Evolutionary conservation across 345 rosid species (phyloP).

Genomic region (Eucalyptus pumila): DNA sequence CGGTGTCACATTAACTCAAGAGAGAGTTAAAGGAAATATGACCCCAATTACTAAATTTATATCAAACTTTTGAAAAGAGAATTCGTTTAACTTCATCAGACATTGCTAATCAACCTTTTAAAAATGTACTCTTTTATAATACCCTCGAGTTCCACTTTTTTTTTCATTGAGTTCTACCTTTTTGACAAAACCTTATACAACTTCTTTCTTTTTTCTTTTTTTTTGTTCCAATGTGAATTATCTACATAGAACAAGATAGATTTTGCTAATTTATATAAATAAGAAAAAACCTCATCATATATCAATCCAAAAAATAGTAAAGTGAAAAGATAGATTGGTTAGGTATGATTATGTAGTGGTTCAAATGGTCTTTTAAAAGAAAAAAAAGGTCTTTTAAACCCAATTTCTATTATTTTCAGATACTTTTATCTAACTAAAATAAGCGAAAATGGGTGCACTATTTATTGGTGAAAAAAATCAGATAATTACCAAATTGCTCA

Average conservation of each 20-base stretch:
- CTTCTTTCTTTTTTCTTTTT: no score
- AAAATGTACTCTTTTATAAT: no score
- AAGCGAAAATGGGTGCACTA: neutral
- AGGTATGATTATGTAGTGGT: neutral
- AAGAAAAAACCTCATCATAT: neutral
- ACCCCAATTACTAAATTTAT: no score
- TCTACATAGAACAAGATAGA: neutral
- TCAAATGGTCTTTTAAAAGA: neutral
- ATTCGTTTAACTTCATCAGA: no score
- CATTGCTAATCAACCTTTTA: neutral
- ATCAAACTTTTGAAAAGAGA: neutral
- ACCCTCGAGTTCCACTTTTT: no score
- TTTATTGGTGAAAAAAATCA: no score
- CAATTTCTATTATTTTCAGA: neutral
- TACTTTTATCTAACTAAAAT: accelerated
- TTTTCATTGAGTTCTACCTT: neutral
- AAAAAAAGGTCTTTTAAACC: neutral
- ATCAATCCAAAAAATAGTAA: neutral
- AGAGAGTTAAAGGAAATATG: no score
- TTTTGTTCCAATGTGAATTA: neutral
- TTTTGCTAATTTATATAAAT: neutral
- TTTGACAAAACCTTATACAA: neutral
- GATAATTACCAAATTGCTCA: neutral
- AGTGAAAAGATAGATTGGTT: neutral
- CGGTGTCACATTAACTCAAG: neutral